phyloP scores from a whole-genome alignment of 257 asterid genomes.

The Craterostigma plantagineum region DNA sequence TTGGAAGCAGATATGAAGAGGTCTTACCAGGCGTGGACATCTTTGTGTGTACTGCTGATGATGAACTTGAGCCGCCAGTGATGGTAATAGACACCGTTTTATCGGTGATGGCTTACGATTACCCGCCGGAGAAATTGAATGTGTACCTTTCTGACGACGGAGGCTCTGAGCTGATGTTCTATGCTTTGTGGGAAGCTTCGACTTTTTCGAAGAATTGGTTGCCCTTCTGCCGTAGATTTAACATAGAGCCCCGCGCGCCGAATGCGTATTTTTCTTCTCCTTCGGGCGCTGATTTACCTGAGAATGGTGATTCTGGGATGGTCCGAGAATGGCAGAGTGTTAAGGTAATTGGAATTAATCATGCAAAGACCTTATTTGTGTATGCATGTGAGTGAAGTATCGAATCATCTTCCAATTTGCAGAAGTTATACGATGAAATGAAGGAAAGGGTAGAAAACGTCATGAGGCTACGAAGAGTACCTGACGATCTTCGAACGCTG shows the following conservation, averaged over 20 bases:
- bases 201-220: slow-evolving; percentile 53
- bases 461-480: slow-evolving; percentile 19
- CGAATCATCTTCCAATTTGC: slow-evolving; percentile 4
- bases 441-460: slow-evolving; percentile 35
- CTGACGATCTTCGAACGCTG: slow-evolving; percentile 15
- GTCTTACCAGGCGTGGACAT: slow-evolving; percentile 61
- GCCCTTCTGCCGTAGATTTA: slow-evolving; percentile 46
- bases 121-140: slow-evolving; percentile 62
- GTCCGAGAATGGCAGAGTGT: slow-evolving; percentile 19
- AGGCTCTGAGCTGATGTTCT: slow-evolving; percentile 58
- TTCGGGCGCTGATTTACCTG: slow-evolving; percentile 7
- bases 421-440: slow-evolving; percentile 54
- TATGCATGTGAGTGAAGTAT: not conserved
- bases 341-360: slow-evolving; percentile 34
- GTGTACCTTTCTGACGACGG: slow-evolving; percentile 83
- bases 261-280: slow-evolving; percentile 27
- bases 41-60: slow-evolving; percentile 87
- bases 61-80: slow-evolving; percentile 56
- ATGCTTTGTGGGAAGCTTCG: slow-evolving; percentile 65
- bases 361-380: not conserved
- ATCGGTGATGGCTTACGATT: slow-evolving; percentile 73
- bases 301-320: slow-evolving; percentile 15
- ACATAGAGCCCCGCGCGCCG: slow-evolving; percentile 59
- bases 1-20: slow-evolving; percentile 29
- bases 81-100: slow-evolving; percentile 78